These are phyloP conservation scores for Ophiostoma sp. DNA, from an alignment of 2,329 filamentous ascomycete genomes.

Conservation along the genomic window DNA sequence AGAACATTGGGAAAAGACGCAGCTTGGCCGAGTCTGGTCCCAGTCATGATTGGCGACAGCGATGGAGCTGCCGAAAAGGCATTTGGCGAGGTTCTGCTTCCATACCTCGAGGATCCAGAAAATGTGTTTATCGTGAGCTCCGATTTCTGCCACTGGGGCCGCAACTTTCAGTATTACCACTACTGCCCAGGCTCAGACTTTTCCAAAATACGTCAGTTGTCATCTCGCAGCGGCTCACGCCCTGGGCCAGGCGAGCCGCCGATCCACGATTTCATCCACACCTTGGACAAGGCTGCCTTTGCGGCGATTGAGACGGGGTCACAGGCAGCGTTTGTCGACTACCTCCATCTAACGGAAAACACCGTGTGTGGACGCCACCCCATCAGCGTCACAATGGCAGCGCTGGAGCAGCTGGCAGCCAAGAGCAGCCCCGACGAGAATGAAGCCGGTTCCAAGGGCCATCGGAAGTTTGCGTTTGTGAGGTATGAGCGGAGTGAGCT, in stretches of 20 bases:
- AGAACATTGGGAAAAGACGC: slow-evolving; percentile 40
- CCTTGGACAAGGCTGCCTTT: slow-evolving; percentile 77
- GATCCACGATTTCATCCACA: slow-evolving; percentile 81
- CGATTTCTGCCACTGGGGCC: slow-evolving; percentile 96
- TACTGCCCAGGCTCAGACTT: slow-evolving; percentile 55
- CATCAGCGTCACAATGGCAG: slow-evolving; percentile 88
- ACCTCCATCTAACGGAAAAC: slow-evolving; percentile 69
- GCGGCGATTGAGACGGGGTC: slow-evolving; percentile 72
- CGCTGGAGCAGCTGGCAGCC: slow-evolving; percentile 59
- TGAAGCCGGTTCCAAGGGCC: slow-evolving; percentile 2
- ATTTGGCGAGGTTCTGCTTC: slow-evolving; percentile 66
- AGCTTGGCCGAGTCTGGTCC: slow-evolving; percentile 68
- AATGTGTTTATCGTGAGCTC: slow-evolving; percentile 87
- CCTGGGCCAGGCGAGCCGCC: slow-evolving; percentile 39
- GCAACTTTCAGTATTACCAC: slow-evolving; percentile 74
- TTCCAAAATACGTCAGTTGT: slow-evolving; percentile 39
- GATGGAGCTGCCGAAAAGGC: slow-evolving; percentile 58
- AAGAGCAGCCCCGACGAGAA: slow-evolving; percentile 28
- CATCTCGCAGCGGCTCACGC: slow-evolving; percentile 29
- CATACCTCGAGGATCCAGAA: slow-evolving; percentile 67
- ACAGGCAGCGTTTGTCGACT: slow-evolving; percentile 64
- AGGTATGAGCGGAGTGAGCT: slow-evolving; percentile 82
- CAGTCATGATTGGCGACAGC: slow-evolving; percentile 79
- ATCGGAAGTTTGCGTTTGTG: slow-evolving; percentile 64
- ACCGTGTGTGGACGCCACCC: slow-evolving; percentile 94